Evolutionary conservation across 2,329 filamentous ascomycete species (phyloP).

Genomic region (Arthrobotrys entomopaga): DNA sequence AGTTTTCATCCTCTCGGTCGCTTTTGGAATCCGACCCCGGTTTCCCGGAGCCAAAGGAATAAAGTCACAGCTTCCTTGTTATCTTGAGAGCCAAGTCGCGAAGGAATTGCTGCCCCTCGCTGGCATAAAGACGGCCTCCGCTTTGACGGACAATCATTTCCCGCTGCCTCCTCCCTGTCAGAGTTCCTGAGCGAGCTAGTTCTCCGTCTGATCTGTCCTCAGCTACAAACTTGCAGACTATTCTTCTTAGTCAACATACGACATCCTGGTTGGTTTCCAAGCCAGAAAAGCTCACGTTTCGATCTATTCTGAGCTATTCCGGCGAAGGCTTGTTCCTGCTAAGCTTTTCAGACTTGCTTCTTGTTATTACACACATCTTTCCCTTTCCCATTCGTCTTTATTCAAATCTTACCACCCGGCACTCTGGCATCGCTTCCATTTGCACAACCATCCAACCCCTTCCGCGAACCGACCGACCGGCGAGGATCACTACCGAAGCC

Average conservation of each 20-base stretch:
- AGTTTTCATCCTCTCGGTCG: background rate
- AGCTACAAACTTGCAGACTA: constrained; percentile 7
- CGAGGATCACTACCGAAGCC: constrained; percentile 15
- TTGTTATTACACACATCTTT: background rate
- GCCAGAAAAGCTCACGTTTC: constrained; percentile 31
- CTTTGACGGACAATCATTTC: constrained; percentile 7
- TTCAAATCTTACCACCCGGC: too few relatives aligned
- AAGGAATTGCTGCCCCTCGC: constrained; percentile 30
- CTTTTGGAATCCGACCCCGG: background rate
- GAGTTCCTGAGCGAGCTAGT: constrained; percentile 27
- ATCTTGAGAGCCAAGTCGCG: constrained; percentile 28
- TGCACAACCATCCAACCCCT: constrained; percentile 8
- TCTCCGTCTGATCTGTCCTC: constrained; percentile 44
- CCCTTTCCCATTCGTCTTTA: background rate
- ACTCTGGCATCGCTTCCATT: background rate
- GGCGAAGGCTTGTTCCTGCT: constrained; percentile 51
- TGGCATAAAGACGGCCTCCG: constrained; percentile 12
- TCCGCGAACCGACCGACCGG: constrained; percentile 24
- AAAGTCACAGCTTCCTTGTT: constrained; percentile 8
- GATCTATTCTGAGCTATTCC: constrained; percentile 21
- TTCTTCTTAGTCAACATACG: background rate
- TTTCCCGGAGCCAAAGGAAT: background rate
- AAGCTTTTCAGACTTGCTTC: constrained; percentile 49
- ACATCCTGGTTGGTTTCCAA: constrained; percentile 30
- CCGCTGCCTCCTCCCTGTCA: constrained; percentile 35